Base-by-base conservation (phyloP, 2,329 filamentous ascomycete genomes). In the Epichloe typhina region DNA sequence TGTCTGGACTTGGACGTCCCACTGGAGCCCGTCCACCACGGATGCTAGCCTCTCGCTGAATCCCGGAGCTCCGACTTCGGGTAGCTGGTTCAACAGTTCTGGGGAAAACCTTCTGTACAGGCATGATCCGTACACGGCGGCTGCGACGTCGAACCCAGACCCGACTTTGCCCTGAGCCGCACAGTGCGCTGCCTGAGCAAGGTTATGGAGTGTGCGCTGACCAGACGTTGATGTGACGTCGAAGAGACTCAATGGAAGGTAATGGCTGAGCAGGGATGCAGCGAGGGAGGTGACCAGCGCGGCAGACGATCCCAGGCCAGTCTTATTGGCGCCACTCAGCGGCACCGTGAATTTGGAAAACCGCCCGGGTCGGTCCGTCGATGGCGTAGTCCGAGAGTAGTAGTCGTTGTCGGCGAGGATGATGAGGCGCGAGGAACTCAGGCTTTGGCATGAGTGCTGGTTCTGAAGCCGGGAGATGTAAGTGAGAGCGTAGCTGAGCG, bases 381-480 rank as follows among this genome's bases (percentile, higher is more conserved):
- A 61, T 23, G 61, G 66, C 50, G 65, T 63, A 17, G 72, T 63
- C 51, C 66, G 81, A 4, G 93, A 96, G 73, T 97, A 98, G 76
- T 98, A 98, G 71, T 94, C 88, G 62, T 93, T 90, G 69, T 96
- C 89, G 53, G 93, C 91, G 37, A 97, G 79, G 64, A 98, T 91
- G 54, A 86, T 89, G 65, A 97, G 79, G 13, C 80, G 80, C 33
- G 84, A 71, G 4, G 89, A 80, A 13, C 76, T 75, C 61, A 93
- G 81, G 62, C 69, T 76, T 58, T 70, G 66, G 38, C 61, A 58
- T 5, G 69, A 60, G 42, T 62, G 61, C 48, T 67, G 63, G 5
- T 56, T 51, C 58, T 68, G 61, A 56, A 72, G 54, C 47, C 66
- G 64, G 64, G 74, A 66, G 69, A 88, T 82, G 69, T 95, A 96